These are phyloP conservation scores for Vanrija pseudolonga DNA, from an alignment of 1,284 basidiomycete genomes.

Conservation along the genomic window DNA sequence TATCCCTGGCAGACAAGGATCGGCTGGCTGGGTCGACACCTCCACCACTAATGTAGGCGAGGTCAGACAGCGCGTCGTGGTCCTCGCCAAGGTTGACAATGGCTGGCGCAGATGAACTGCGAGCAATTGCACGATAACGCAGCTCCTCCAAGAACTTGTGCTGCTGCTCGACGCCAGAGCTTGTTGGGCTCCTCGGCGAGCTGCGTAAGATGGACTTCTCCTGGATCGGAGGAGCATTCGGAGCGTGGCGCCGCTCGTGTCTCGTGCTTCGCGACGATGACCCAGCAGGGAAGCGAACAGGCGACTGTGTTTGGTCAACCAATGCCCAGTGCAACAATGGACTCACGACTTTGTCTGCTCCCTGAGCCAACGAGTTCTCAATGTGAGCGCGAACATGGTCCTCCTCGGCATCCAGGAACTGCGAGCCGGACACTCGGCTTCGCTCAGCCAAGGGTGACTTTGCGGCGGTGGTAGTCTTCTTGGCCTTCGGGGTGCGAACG, in stretches of 20 bases:
- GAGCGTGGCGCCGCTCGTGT: slow-evolving; percentile 15
- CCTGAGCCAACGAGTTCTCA: slow-evolving; percentile 71
- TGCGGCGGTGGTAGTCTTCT: slow-evolving; percentile 1
- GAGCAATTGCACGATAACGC: slow-evolving; percentile 34
- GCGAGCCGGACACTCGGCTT: slow-evolving; percentile 57
- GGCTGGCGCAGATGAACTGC: slow-evolving; percentile 34
- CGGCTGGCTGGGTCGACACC: neutral
- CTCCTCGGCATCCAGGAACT: slow-evolving; percentile 88
- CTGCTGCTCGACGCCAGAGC: neutral
- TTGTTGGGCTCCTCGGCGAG: slow-evolving; percentile 18
- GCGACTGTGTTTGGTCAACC: slow-evolving; percentile 17
- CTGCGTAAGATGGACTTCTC: slow-evolving; percentile 40
- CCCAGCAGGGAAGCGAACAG: slow-evolving; percentile 12
- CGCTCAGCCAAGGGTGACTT: slow-evolving; percentile 6
- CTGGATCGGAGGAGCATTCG: slow-evolving; percentile 38
- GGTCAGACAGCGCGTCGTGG: slow-evolving; percentile 38
- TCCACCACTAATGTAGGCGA: neutral
- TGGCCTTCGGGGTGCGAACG: slow-evolving; percentile 6
- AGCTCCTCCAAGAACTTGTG: slow-evolving; percentile 43
- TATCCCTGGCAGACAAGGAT: slow-evolving; percentile 2
- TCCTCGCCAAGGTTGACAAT: slow-evolving; percentile 29
- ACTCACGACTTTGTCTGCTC: slow-evolving; percentile 55
- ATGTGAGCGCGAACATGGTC: slow-evolving; percentile 79
- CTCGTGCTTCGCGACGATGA: slow-evolving; percentile 22
- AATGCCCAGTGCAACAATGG: too few relatives aligned